phyloP scores from a whole-genome alignment of 73 alveolate genomes.

The Tetrahymena elliotti region DNA sequence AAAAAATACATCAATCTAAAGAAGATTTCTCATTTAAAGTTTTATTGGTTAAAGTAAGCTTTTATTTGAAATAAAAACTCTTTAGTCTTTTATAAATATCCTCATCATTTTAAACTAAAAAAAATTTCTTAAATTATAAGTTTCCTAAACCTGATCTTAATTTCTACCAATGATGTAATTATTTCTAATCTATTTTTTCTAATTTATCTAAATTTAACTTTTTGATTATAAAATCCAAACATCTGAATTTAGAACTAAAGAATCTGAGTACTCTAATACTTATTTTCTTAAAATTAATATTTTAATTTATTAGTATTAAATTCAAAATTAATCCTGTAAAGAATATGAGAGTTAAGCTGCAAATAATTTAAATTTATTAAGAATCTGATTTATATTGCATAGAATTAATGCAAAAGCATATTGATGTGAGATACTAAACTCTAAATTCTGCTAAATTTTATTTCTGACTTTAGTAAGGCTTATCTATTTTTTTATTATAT shows the following conservation, averaged over 20 bases:
- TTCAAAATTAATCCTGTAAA: too few species aligned
- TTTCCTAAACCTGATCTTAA: not conserved
- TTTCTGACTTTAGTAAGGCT: not conserved
- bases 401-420: not conserved
- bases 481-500: not conserved
- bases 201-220: not conserved
- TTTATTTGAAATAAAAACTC: too few species aligned
- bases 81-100: too few species aligned
- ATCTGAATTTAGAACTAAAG: not conserved
- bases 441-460: not conserved
- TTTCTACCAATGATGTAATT: not conserved
- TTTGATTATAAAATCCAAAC: not conserved
- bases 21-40: too few species aligned
- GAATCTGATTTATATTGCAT: not conserved
- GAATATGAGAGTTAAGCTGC: not conserved
- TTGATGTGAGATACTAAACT: not conserved
- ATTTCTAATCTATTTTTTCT: not conserved
- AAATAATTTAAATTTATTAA: not conserved
- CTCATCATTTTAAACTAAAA: not conserved
- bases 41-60: too few species aligned
- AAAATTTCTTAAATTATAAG: not conserved
- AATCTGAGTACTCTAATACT: not conserved
- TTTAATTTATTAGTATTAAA: too few species aligned
- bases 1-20: too few species aligned
- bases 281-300: too few species aligned